Base-by-base conservation (phyloP, 139 green algal species). In the Chlorella vulgaris region DNA sequence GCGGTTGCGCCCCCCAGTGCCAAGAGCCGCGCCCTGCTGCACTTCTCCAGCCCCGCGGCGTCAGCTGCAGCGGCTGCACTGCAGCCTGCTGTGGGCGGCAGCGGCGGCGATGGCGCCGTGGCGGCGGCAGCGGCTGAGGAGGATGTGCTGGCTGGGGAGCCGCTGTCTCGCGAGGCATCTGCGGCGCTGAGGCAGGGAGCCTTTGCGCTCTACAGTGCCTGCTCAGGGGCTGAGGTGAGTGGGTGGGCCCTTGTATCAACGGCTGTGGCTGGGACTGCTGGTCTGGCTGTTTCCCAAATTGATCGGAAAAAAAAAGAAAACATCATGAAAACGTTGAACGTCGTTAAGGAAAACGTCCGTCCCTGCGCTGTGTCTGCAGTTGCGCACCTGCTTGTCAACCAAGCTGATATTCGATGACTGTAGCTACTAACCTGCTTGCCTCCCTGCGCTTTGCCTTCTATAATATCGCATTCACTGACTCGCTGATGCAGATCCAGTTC, bases 181-280 rank as follows among this genome's bases (percentile, higher is more conserved):
- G 76, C 60, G 1, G 80, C 81, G 55, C 83, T 90, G 65, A 43
- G 51, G n/a, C 86, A 68, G 33, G 86, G 86, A 13, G 80, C 80
- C 6, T 89, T 40, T 60, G 83, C 83, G 26, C 35, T 90, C 51
- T 90, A 90, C 35, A 83, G 83, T 0, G 83, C 83, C 42, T 90
- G 86, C 66, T 74, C 69, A 4, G 33, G 76, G 0, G 36, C 73
- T 39, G 81, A 85, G 81, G 81, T 85, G 62, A 0, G 68, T 6
- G 7, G 33, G 22, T 2, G 18, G 38, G 24, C 22, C 15, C 4
- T 22, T 60, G 55, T 42, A 18, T n/a, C 10, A 24, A 21, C 63
- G 47, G 1, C 29, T 15, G 13, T 15, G n/a, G n/a, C n/a, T n/a
- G n/a, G n/a, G n/a, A n/a, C n/a, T n/a, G n/a, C n/a, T n/a, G n/a